phyloP scores from a whole-genome alignment of 1,284 basidiomycete genomes.

The Laetiporus sulphureus region DNA sequence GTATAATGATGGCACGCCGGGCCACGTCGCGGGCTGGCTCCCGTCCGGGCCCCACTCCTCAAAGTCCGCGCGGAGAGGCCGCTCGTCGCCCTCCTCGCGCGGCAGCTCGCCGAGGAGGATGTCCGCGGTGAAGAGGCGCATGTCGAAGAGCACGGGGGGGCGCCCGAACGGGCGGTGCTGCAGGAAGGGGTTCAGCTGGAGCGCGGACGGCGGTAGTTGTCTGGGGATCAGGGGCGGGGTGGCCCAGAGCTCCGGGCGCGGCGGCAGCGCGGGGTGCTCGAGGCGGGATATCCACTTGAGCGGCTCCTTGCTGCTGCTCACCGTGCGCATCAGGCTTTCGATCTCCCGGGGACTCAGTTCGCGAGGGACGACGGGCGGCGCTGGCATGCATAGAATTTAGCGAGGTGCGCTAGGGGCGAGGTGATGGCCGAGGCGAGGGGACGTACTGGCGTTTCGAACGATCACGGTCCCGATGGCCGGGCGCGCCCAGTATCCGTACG shows the following conservation, averaged over 20 bases:
- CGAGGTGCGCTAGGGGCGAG: no score
- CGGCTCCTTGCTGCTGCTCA: constrained; percentile 30
- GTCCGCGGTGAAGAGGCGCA: constrained; percentile 24
- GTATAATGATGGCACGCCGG: constrained; percentile 46
- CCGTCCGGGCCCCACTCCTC: constrained; percentile 32
- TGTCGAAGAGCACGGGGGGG: constrained; percentile 42
- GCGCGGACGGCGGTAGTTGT: constrained; percentile 30
- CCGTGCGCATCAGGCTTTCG: constrained; percentile 26
- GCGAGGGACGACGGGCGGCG: constrained; percentile 13
- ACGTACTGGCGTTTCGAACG: constrained; percentile 25
- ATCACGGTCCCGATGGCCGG: constrained; percentile 15
- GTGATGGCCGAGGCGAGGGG: no score
- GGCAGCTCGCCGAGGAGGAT: constrained; percentile 13
- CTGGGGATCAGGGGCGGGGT: constrained; percentile 34
- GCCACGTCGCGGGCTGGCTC: constrained; percentile 51
- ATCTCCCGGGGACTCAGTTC: constrained; percentile 29
- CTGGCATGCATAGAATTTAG: no score
- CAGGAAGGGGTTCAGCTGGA: constrained; percentile 50
- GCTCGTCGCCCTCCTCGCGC: constrained; percentile 1
- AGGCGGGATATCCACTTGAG: constrained; percentile 43
- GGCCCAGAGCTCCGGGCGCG: constrained; percentile 39
- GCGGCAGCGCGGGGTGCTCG: constrained; percentile 41
- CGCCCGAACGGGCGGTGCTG: constrained; percentile 36
- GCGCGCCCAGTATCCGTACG: constrained; percentile 26
- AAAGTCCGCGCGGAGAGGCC: constrained; percentile 22